Conservation (phyloP, 1,284 basidiomycete genomes). For the Mycena sp. region DNA sequence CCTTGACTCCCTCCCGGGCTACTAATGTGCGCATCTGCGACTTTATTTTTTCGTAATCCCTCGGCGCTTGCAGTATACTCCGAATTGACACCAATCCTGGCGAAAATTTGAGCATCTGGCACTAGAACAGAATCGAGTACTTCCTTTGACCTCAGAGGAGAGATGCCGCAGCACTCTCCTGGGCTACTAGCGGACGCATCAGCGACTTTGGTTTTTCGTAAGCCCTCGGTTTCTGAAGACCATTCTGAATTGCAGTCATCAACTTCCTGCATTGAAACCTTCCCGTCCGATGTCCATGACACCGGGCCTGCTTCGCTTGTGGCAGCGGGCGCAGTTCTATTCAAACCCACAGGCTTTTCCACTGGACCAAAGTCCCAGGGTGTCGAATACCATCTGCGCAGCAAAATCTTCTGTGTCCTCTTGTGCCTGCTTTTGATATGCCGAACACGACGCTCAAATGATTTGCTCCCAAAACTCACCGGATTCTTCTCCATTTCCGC, state of each 20-base stretch:
- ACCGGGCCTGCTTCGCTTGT: neutral
- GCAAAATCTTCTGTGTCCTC: neutral
- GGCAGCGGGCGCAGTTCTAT: neutral
- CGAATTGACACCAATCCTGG: neutral
- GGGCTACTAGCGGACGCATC: slow-evolving; percentile 18
- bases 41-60: slow-evolving; percentile 3
- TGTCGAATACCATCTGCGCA: neutral
- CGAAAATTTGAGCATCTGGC: neutral
- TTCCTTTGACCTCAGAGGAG: slow-evolving; percentile 12
- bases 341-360: neutral
- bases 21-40: slow-evolving; percentile 3
- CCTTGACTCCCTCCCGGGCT: neutral
- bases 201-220: too few species aligned
- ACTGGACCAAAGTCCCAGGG: neutral
- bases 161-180: slow-evolving; percentile 10
- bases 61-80: neutral
- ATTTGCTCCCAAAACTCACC: neutral
- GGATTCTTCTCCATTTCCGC: neutral
- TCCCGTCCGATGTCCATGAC: neutral
- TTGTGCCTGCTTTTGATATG: neutral
- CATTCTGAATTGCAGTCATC: too few species aligned
- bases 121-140: neutral
- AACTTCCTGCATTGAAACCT: neutral
- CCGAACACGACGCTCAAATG: neutral
- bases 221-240: too few species aligned